These are phyloP conservation scores for Cladophialophora carrionii DNA, from an alignment of 2,329 filamentous ascomycete species.

Conservation along the genomic window DNA sequence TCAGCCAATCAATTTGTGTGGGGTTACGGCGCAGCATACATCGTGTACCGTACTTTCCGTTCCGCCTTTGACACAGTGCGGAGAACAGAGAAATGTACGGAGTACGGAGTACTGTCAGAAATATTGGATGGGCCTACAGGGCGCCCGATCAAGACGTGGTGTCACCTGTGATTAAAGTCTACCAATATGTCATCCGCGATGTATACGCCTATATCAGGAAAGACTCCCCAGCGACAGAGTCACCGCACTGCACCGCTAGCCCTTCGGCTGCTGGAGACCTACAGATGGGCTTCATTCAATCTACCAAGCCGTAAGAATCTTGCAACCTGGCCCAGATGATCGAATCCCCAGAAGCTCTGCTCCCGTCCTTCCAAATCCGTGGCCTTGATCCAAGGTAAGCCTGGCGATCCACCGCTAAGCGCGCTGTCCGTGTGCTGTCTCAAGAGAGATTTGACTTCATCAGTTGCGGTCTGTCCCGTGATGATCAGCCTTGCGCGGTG, in stretches of 20 bases:
- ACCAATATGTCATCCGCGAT: neutral
- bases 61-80: neutral
- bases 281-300: slow-evolving; percentile 20
- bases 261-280: neutral
- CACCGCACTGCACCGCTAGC: neutral
- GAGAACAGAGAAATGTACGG: no score
- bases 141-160: neutral
- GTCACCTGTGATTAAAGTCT: no score
- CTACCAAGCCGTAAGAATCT: slow-evolving; percentile 58
- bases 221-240: no score
- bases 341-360: slow-evolving; percentile 63
- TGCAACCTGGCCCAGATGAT: slow-evolving; percentile 60
- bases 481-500: neutral
- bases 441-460: slow-evolving; percentile 50
- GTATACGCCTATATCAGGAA: neutral
- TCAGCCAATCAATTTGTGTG: neutral
- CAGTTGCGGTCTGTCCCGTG: slow-evolving; percentile 16
- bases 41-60: neutral
- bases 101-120: no score
- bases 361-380: slow-evolving; percentile 58
- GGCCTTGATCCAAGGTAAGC: slow-evolving; percentile 62
- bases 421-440: slow-evolving; percentile 56
- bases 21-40: neutral
- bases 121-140: neutral
- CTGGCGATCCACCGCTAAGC: slow-evolving; percentile 60